Conservation (phyloP, 2,329 filamentous ascomycete genomes). For the Herpotrichia juniperi region DNA sequence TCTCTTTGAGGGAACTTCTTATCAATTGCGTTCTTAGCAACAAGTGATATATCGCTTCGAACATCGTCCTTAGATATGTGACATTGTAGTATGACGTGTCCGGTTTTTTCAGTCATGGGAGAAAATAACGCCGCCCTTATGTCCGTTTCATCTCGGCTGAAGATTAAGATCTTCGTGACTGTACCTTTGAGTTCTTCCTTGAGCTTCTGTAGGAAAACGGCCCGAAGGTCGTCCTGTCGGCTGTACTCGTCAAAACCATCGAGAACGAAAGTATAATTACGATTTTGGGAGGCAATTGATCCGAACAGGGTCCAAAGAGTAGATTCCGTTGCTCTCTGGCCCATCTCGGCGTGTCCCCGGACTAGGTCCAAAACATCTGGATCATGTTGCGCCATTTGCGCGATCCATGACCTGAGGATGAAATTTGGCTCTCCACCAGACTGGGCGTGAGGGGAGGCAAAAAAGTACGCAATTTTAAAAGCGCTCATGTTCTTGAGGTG, state of each 20-base stretch:
- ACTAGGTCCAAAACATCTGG: constrained; percentile 9
- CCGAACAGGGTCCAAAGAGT: neutral
- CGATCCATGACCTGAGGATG: constrained; percentile 42
- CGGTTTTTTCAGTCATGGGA: neutral
- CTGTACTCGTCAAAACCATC: neutral
- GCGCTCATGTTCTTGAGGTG: constrained; percentile 9
- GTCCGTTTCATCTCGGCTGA: neutral
- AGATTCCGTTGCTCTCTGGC: constrained; percentile 8
- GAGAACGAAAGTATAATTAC: neutral
- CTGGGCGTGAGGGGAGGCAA: constrained; percentile 33
- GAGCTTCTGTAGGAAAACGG: neutral
- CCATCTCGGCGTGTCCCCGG: constrained; percentile 1
- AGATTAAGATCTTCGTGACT: neutral
- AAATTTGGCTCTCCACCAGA: constrained; percentile 33
- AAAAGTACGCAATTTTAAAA: constrained; percentile 34
- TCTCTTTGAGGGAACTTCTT: neutral
- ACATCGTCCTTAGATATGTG: neutral
- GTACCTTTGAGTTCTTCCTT: neutral
- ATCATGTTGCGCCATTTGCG: constrained; percentile 20
- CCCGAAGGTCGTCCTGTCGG: neutral
- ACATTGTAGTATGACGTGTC: neutral
- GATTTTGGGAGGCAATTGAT: neutral
- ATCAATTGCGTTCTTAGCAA: neutral
- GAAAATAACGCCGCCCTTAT: neutral
- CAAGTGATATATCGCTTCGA: neutral